phyloP scores from a whole-genome alignment of 1,284 basidiomycete genomes.

The Rhodotorula sp. region DNA sequence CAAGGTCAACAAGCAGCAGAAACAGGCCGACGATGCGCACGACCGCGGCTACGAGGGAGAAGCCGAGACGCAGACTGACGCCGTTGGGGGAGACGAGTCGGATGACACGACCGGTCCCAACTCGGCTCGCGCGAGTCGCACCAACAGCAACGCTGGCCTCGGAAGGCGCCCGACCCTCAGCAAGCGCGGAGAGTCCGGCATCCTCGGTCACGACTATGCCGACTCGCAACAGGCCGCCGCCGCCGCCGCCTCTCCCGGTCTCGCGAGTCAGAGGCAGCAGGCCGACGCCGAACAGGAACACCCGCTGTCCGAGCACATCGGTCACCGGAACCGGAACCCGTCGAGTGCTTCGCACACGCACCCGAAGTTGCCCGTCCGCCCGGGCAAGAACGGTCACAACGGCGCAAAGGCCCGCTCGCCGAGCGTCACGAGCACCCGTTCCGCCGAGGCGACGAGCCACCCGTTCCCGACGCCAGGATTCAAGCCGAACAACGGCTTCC shows the following conservation, averaged over 20 bases:
- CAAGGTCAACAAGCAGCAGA: background rate
- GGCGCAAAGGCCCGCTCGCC: conserved; percentile 23
- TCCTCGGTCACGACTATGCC: conserved; percentile 7
- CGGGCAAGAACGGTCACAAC: background rate
- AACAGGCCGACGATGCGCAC: conserved; percentile 2
- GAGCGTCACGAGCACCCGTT: conserved; percentile 28
- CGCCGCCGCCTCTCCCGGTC: background rate
- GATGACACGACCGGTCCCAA: conserved; percentile 2
- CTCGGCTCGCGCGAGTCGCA: too few species aligned
- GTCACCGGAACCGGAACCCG: conserved; percentile 39
- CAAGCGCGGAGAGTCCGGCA: background rate
- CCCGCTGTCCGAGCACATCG: conserved; percentile 16
- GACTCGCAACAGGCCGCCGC: background rate
- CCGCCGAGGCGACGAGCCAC: conserved; percentile 34
- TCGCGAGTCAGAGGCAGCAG: background rate
- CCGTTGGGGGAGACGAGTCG: conserved; percentile 30
- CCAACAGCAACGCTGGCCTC: background rate
- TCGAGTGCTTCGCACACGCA: conserved; percentile 30
- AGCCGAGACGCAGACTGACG: conserved; percentile 37
- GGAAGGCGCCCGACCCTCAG: background rate
- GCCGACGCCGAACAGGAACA: background rate
- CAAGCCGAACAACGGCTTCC: conserved; percentile 38
- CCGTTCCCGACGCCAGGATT: conserved; percentile 46
- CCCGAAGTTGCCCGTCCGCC: conserved; percentile 18
- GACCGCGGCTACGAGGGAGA: conserved; percentile 39